Percentiles rank a stretch among this genome's conserved stretches.
Evolutionary conservation across 768 basidiomycete species (phyloP).

Genomic region (Cyathus striatus): DNA sequence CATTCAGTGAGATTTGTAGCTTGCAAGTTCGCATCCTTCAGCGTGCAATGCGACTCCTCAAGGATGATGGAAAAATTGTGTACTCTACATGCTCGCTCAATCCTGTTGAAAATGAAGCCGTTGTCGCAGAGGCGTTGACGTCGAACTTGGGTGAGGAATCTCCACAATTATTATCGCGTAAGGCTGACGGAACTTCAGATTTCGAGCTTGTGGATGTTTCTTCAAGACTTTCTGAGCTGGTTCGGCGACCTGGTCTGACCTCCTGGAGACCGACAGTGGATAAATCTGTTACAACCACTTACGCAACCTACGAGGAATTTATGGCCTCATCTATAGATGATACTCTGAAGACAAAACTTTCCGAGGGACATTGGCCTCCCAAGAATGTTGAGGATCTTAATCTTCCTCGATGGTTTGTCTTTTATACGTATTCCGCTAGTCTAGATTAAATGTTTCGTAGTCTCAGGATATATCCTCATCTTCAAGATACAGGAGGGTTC

Average conservation of each 20-base stretch:
- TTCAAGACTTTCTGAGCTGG: conserved; percentile 61
- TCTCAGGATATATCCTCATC: conserved; percentile 87
- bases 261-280: conserved; percentile 75
- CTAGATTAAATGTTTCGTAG: conserved; percentile 30
- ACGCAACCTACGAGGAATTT: conserved; percentile 60
- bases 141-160: conserved; percentile 53
- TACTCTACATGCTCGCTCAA: conserved; percentile 98
- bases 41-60: conserved; percentile 89
- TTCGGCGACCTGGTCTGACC: conserved; percentile 70
- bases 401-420: conserved; percentile 66
- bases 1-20: conserved; percentile 31
- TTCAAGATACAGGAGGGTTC: conserved; percentile 97
- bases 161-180: background rate
- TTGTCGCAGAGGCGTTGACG: conserved; percentile 79
- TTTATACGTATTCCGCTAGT: background rate
- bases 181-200: too few species aligned
- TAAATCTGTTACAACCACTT: conserved; percentile 42
- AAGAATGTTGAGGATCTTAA: conserved; percentile 52
- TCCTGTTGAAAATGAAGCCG: conserved; percentile 96
- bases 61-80: conserved; percentile 80
- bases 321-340: conserved; percentile 41
- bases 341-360: conserved; percentile 55
- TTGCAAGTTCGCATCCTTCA: conserved; percentile 90
- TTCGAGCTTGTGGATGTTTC: conserved; percentile 82
- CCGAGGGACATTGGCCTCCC: conserved; percentile 79